Evolutionary conservation across 2,329 filamentous ascomycete genomes (phyloP).

Genomic region (Pseudogymnoascus sp.): DNA sequence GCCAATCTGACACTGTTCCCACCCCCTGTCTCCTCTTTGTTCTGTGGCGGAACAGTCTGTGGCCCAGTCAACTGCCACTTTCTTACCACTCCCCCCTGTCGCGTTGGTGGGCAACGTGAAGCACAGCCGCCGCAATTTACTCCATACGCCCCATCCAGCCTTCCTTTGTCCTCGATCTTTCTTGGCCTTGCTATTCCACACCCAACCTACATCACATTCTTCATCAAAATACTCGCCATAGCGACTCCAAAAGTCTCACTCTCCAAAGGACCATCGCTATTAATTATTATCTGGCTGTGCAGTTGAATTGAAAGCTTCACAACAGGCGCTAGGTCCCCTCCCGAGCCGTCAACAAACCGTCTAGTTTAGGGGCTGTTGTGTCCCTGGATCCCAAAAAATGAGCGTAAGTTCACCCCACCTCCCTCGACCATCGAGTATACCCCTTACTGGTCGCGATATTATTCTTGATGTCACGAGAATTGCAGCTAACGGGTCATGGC

Average conservation of each 20-base stretch:
- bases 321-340: not conserved
- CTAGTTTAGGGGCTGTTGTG: conserved; percentile 3
- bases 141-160: conserved; percentile 1
- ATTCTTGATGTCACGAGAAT: not conserved
- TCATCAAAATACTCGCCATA: not conserved
- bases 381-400: not conserved
- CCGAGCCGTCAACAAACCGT: not conserved
- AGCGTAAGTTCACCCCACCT: not conserved
- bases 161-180: not conserved
- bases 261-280: not conserved
- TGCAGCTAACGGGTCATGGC: conserved; percentile 21
- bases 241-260: not conserved
- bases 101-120: not conserved
- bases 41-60: not conserved
- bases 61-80: not conserved
- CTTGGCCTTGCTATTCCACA: not conserved
- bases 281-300: not conserved
- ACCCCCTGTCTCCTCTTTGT: not conserved
- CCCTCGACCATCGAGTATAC: not conserved
- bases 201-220: not conserved
- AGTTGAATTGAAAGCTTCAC: not conserved
- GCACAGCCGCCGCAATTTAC: conserved; percentile 2
- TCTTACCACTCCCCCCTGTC: not conserved
- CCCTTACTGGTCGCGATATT: not conserved
- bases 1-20: not conserved